Evolutionary conservation across 1,139 yeast species (phyloP).

Genomic region (Yamadazyma atmosphaerica): DNA sequence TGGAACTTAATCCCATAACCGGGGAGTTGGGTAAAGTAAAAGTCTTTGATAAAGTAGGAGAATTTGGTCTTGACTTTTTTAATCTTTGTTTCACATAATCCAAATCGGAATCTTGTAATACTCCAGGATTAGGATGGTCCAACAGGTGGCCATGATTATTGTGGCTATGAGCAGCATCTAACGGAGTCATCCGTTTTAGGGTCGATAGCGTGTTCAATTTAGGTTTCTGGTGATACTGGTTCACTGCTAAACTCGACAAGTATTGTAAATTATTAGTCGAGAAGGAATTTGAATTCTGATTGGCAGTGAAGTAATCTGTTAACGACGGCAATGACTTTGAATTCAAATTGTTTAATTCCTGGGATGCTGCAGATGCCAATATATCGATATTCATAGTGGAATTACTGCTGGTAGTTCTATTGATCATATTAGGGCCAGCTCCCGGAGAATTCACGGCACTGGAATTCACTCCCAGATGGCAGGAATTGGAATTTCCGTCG

Average conservation of each 20-base stretch:
- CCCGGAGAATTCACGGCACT: too few species aligned
- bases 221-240: slow-evolving; percentile 27
- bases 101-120: slow-evolving; percentile 43
- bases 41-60: slow-evolving; percentile 32
- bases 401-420: slow-evolving; percentile 7
- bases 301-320: slow-evolving; percentile 51
- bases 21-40: slow-evolving; percentile 69
- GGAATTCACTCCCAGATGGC: too few species aligned
- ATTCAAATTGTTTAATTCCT: slow-evolving; percentile 62
- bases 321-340: slow-evolving; percentile 63
- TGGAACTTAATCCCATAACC: slow-evolving; percentile 42
- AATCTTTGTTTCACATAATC: slow-evolving; percentile 52
- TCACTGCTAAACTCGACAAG: slow-evolving; percentile 28
- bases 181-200: slow-evolving; percentile 56
- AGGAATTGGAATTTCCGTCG: slow-evolving; percentile 6
- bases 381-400: slow-evolving; percentile 61
- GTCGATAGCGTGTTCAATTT: slow-evolving; percentile 42
- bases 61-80: slow-evolving; percentile 74
- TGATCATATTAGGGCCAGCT: slow-evolving; percentile 6
- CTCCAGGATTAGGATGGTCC: slow-evolving; percentile 20
- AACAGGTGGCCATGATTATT: slow-evolving; percentile 3
- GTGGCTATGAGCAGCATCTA: slow-evolving; percentile 22
- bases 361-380: slow-evolving; percentile 79
- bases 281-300: slow-evolving; percentile 15
- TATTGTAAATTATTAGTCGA: slow-evolving; percentile 27